These are phyloP conservation scores for Leccinum variicolor DNA, from an alignment of 768 basidiomycete species.

Conservation along the genomic window DNA sequence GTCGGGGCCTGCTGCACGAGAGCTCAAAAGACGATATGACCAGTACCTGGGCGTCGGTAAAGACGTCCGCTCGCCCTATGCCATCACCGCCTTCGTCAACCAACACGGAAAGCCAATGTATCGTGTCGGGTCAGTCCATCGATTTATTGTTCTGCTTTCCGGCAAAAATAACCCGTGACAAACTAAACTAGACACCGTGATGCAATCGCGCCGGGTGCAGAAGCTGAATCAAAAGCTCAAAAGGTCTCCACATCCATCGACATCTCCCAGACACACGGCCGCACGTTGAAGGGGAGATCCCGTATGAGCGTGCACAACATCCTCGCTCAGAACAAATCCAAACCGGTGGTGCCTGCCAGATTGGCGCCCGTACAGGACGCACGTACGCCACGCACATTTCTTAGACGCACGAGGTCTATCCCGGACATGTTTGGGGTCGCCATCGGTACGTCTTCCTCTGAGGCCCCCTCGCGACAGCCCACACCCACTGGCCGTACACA, in stretches of 20 bases:
- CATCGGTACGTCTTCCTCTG: slow-evolving; percentile 27
- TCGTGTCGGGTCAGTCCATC: slow-evolving; percentile 66
- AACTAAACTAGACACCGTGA: slow-evolving; percentile 50
- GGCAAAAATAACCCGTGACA: background rate
- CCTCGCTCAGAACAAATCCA: slow-evolving; percentile 49
- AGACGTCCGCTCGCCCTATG: slow-evolving; percentile 71
- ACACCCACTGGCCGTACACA: slow-evolving; percentile 55
- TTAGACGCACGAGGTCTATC: slow-evolving; percentile 74
- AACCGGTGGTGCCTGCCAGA: slow-evolving; percentile 27
- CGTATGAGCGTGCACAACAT: slow-evolving; percentile 69
- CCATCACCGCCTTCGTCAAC: slow-evolving; percentile 78
- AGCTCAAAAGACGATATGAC: slow-evolving; percentile 76
- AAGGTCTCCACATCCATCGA: slow-evolving; percentile 31
- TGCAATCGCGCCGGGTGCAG: slow-evolving; percentile 57
- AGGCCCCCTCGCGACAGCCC: slow-evolving; percentile 29
- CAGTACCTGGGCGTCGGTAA: slow-evolving; percentile 62
- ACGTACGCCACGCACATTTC: slow-evolving; percentile 43
- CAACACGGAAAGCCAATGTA: slow-evolving; percentile 77
- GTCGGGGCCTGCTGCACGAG: slow-evolving; percentile 69
- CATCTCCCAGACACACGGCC: slow-evolving; percentile 34
- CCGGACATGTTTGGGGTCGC: slow-evolving; percentile 46
- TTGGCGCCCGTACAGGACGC: slow-evolving; percentile 30
- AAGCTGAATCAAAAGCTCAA: slow-evolving; percentile 41
- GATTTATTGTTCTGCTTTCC: background rate
- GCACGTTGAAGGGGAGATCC: slow-evolving; percentile 48